Base-by-base conservation (phyloP, 805 yeast species). In the Starmerella geochares region DNA sequence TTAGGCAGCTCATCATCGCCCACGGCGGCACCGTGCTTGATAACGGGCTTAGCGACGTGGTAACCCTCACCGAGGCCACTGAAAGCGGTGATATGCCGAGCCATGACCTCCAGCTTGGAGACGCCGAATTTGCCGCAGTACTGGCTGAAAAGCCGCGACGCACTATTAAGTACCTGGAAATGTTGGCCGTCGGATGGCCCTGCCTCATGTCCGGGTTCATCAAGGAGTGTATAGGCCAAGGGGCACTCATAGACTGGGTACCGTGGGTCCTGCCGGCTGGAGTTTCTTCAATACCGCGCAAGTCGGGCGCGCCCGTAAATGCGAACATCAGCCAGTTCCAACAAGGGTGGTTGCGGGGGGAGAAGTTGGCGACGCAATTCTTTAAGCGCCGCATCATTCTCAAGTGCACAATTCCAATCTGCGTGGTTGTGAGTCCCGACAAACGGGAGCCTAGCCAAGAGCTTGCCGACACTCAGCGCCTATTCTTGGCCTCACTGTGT, bases 101-200 rank as follows among this genome's bases (percentile, higher is more conserved):
- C 29, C 49, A 46, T 32, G 49, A 46, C 19, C 31, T 24, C 14
- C 20, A 39, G 8, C 31, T 46, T 25, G 33, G 19, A 10, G 23
- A 55, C 1, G 70, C 63, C 53, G 68, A 58, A 28, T 84, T 86
- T 65, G 86, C 75, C 1, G 88, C 88, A 1, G 68, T 84, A 29
- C 65, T 87, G 1, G 73, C 90, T 0, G 73, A 72, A 33, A 71
- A 71, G 27, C 73, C 75, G 50, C 70, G 76, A 17, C 68, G 95
- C 32, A 84, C 87, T 43, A 72, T 80, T 8, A 87, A 86, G 60
- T 87, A 82, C 61, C 62, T 87, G 9, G 92, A 85, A 59, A 78
- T 82, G 2, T 63, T 86, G 16, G 84, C 90, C 0, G 61, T 86
- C 39, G 88, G 90, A 2, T 86, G 95, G 95, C 96, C 96, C 2